These are phyloP conservation scores for Elongisporangium prolatum DNA, from an alignment of 352 stramenopile genomes.

Conservation along the genomic window DNA sequence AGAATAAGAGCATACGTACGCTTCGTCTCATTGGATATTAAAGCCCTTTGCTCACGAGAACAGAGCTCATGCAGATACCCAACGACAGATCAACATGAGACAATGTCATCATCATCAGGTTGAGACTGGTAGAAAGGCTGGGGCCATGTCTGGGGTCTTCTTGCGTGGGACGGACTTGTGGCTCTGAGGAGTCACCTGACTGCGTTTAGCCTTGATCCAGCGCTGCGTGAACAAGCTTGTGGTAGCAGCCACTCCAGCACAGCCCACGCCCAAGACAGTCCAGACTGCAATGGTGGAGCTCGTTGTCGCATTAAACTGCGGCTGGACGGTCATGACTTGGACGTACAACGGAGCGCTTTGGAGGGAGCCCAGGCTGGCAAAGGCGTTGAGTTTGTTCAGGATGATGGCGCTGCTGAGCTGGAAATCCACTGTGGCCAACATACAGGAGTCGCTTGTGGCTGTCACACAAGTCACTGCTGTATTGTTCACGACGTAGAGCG, in stretches of 20 bases:
- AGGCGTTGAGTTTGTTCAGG: neutral
- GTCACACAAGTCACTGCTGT: constrained; percentile 20
- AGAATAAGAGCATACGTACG: too few relatives aligned
- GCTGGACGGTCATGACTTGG: neutral
- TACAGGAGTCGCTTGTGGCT: neutral
- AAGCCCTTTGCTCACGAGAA: too few relatives aligned
- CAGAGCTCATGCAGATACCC: too few relatives aligned
- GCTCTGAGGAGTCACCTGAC: neutral
- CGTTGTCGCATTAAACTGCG: neutral
- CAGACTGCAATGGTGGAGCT: neutral
- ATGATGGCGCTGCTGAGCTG: neutral
- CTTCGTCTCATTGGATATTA: too few relatives aligned
- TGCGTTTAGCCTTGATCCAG: neutral
- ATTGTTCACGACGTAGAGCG: constrained; percentile 56
- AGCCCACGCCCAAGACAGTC: neutral
- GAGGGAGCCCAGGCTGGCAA: neutral
- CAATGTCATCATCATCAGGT: neutral
- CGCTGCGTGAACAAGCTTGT: neutral
- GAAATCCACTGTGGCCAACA: neutral
- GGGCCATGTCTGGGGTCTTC: neutral
- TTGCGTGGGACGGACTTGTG: neutral
- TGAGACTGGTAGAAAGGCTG: neutral
- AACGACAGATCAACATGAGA: too few relatives aligned
- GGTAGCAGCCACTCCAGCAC: neutral
- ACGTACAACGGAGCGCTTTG: neutral